phyloP scores from a whole-genome alignment of 78 protist genomes.

The Dictyostelium brefeldianum region DNA sequence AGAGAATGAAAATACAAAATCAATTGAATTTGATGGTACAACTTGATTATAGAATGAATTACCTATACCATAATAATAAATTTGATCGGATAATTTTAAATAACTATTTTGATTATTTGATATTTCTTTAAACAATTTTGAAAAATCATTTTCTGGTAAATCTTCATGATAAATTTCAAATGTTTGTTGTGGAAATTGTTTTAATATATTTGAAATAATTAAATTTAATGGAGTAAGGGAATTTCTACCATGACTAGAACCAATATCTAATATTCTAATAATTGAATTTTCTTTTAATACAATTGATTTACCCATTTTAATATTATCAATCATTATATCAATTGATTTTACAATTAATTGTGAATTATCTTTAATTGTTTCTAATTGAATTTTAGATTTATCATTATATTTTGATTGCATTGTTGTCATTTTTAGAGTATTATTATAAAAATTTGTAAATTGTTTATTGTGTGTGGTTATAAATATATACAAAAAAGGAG shows the following conservation, averaged over 20 bases:
- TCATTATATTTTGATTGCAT: constrained; percentile 15
- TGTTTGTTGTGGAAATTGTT: background rate
- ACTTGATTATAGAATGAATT: constrained; percentile 20
- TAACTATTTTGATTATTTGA: background rate
- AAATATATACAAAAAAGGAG: too few relatives aligned
- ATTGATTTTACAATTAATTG: background rate
- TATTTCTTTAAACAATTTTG: background rate
- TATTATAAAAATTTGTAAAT: too few relatives aligned
- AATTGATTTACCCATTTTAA: background rate
- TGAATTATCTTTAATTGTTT: background rate
- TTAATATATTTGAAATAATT: background rate
- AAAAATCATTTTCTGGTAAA: constrained; percentile 13
- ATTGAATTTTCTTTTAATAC: background rate
- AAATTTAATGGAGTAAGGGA: background rate
- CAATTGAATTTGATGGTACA: background rate
- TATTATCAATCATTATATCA: constrained; percentile 6
- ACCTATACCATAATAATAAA: constrained; percentile 21
- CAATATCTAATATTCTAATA: constrained; percentile 25
- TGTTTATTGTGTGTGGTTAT: too few relatives aligned
- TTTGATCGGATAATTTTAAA: background rate
- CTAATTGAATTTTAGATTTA: background rate
- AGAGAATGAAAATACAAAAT: background rate
- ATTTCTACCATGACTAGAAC: constrained; percentile 15
- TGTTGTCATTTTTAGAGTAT: background rate
- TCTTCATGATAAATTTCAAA: constrained; percentile 22